Evolutionary conservation across 2,329 filamentous ascomycete species (phyloP), one percentile per base, ranked within the genome.

Genomic region (Talaromyces sp.): DNA sequence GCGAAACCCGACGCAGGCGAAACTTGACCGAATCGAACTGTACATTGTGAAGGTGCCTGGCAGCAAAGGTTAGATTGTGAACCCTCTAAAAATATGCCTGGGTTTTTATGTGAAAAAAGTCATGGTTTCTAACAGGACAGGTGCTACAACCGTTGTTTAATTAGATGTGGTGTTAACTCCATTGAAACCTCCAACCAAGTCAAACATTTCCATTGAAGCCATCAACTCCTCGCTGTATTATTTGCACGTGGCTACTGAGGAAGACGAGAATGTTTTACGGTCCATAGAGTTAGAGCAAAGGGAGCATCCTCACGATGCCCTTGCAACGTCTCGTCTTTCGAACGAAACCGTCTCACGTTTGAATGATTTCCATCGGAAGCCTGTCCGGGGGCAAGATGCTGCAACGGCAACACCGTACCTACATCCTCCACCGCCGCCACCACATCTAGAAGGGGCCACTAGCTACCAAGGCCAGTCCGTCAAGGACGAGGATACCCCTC

Each of bases 11-110:
- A 86, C 88, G 3, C 88, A 90, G 70, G 81, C 85, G 71, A 86
- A 82, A 68, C 86, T 89, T 68, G 87, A 92, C 59, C 88, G 92
- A 3, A 78, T 98, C 60, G 88, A 89, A 2, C 85, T 99, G 47
- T 99, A 99, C 79, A 96, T 99, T 69, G 92, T 94, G 41, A 85
- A 94, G 69, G 94, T 99, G 0, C 95, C 95, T 1, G 94, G 94
- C 25, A 96, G 91, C 68, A 87, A 89, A 88, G 92, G 92, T 93
- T 43, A 59, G 49, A 61, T 56, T 69, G 47, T 45, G 25, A 22
- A 63, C 69, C 61, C 69, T 69, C 66, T 72, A 47, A 19, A 22
- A 27, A 41, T 57, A 39, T 47, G 19, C 43, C 31, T n/a, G 9
- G 3, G 37, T 57, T 17, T 13, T 59, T 47, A 15, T 35, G 43